Base-by-base conservation (phyloP, 2,329 filamentous ascomycete genomes). In the Rhynchosporium secalis region DNA sequence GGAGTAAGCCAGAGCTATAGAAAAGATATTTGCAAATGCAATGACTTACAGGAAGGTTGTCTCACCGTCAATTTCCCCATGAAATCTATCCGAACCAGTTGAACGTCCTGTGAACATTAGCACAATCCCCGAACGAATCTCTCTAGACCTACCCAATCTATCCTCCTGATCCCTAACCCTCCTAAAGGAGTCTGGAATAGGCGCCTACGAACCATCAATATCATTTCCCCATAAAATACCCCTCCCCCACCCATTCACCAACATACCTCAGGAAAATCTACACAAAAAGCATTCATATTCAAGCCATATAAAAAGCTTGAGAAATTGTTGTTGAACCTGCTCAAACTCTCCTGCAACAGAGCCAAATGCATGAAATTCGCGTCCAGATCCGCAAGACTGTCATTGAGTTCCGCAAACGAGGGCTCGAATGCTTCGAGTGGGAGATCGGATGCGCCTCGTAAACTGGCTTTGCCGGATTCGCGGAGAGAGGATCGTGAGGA, bases 251-350 rank as follows among this genome's bases (percentile, higher is more conserved):
- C 40, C 47, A n/a, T 3, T 13, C 9, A 10, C 13, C 41, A 28
- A 61, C 74, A 57, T 78, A 92, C 92, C 85, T 99, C 95, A 0
- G 92, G 91, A 68, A 97, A 99, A 75, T 99, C 95, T 38, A 98
- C 93, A 75, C 94, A 98, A 75, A 98, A 99, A 1, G 95, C 95
- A 76, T 97, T 98, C 93, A 99, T 97, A 74, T 98, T 98, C 74
- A 99, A 76, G 1, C 95, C 95, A 72, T 98, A 99, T 51, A 99
- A 78, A 72, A 99, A 98, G 70, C 89, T 92, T 1, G 92, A 92
- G 76, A 99, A 99, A 73, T 90, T 96, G 81, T 99, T 95, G 76
- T 89, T 94, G 77, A 99, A 99, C 31, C 95, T 86, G 29, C 91
- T 86, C 69, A 99, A 78, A 72, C 91, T 96, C 79, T 98, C 94